Evolutionary conservation across 1,284 basidiomycete genomes (phyloP), one percentile per base, ranked within the genome.

Genomic region (Microstroma glucosiphilum): DNA sequence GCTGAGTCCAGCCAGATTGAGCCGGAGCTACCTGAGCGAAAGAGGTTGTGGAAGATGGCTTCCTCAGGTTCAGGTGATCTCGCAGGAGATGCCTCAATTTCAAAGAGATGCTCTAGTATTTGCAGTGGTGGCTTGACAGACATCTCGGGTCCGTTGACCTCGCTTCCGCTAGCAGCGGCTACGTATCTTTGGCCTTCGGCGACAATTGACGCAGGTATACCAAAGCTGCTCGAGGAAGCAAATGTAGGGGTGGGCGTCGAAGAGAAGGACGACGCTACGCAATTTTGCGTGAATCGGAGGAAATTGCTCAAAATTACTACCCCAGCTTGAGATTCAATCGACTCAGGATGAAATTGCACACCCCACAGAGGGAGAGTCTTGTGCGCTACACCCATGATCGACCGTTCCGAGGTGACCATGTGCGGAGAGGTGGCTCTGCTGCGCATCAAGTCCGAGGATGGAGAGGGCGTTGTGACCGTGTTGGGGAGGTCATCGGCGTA

Each of bases 321-420:
- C 1, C 77, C 77, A 17, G 55, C 60, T 6, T 40, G 42, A 12
- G 70, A 72, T 26, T 75, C 72, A 55, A 79, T 73, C 25, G 73
- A 76, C 58, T 79, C 93, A 0, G 93, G 94, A 78, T 97, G 94
- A 74, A 96, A 97, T 77, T 97, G 93, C 1, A 97, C 92, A 2
- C 90, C 91, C 86, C 89, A 93, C 69, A 93, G 89, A 0, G 92
- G 77, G 2, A 67, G 51, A 1, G 64, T 60, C 40, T 59, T 68
- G 59, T 79, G 77, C 54, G 73, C 65, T 40, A 79, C 58, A 1
- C 68, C 74, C 64, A 78, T 69, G n/a, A 78, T 67, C 17, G 69
- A 65, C 1, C 57, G 54, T 6, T 68, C 65, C 1, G 23, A 43
- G 21, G 1, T n/a, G 40, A 19, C 13, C 8, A 23, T 55, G 43